Evolutionary conservation across 495 filamentous ascomycete species (phyloP), one percentile per base, ranked within the genome.

Genomic region (Sphaerosporella brunnea): DNA sequence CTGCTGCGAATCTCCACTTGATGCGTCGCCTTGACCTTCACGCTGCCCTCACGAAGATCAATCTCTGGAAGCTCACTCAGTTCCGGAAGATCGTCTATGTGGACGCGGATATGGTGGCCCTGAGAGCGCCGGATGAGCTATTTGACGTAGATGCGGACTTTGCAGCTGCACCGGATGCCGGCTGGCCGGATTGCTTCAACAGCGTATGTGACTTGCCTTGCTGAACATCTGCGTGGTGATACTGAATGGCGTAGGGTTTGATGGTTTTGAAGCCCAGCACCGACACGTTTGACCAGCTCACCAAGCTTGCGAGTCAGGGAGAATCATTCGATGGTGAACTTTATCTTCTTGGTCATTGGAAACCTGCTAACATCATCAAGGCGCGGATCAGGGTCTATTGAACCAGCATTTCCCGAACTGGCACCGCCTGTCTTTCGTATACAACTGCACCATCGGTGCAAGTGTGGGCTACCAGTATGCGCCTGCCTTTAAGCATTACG

Each of bases 141-240:
- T 84, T 99, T 58, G 69, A 79, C 20, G 56, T 93, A 45, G 66
- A 79, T 2, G 70, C 77, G 42, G 65, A 75, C 28, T 95, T 99
- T 58, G 59, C 62, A 24, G 58, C 59, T 41, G 19, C 80, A 11
- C 92, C 90, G 25, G 90, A 99, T 60, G 80, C 96, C 55, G 90
- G 90, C 56, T 99, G 92, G 92, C 90, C 90, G 24, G 90, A 99
- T 66, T 74, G 84, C 51, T 99, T 99, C 73, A 99, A 99, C 67
- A 87, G 83, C 37, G 58, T 60, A 60, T 13, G 58, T 32, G 8
- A 7, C 36, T 28, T 10, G 18, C 23, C 2, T 56, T 37, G 16
- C 54, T 56, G 28, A 56, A 48, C 36, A 13, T 7, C 5, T 13
- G 13, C 7, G 28, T 7, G 13, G 7, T 13, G 28, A 32, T 7